Base-by-base conservation (phyloP, 805 yeast species). In the Candida odintsovae region DNA sequence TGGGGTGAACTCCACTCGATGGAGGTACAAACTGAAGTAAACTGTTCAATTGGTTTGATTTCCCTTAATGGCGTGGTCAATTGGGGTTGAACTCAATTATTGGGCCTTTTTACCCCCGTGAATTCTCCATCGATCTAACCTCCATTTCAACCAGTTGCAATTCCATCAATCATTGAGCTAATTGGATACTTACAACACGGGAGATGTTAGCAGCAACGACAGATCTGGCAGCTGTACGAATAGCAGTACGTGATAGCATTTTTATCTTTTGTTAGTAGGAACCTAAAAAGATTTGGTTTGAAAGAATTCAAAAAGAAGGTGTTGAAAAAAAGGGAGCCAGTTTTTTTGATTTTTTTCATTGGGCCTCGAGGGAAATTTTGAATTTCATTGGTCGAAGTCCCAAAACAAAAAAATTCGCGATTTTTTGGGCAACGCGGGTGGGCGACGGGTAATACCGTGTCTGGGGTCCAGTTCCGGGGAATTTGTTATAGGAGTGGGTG, bases 161-260 rank as follows among this genome's bases (percentile, higher is more conserved):
- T 33, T 33, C 36, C 20, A 33, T 33, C 36, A 33, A 16, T 33
- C 36, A 19, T 33, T 5, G 18, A 12, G 36, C 20, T 33, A 33
- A 33, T 33, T 33, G 19, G 19, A 37, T 60, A 73, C 78, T 64
- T 69, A 73, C 77, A 52, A 61, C 63, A 50, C 64, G 64, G 49
- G 72, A 72, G 61, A 71, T 65, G 67, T 73, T 73, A 61, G 74
- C 74, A 60, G 77, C 76, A 67, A 83, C 75, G 66, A 83, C 84
- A 66, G 88, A 77, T 76, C 88, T 85, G 69, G 87, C 78, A 69
- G 89, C 89, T 68, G 87, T 79, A 77, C 90, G 86, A 71, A 84
- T 76, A 73, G 82, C 79, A 71, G 90, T 80, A 80, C 94, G 89
- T 68, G 90, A 83, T 77, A 86, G 84, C 94, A 86, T 85, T 67